Conservation (phyloP, 192 early-diverging fungal species). For the Lunasporangiospora selenospora region DNA sequence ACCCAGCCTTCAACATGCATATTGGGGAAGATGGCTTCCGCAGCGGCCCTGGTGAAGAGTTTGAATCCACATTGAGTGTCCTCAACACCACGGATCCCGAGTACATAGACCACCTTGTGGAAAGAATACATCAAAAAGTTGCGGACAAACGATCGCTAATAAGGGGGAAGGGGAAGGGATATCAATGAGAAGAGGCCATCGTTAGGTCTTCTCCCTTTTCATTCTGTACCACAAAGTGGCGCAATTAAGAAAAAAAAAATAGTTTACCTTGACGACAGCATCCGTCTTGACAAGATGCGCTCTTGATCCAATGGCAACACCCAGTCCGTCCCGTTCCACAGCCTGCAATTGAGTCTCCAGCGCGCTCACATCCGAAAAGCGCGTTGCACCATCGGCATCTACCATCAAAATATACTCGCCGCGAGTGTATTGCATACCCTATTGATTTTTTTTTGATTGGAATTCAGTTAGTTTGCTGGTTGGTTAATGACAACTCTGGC, state of each 20-base stretch:
- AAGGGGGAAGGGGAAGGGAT: not conserved
- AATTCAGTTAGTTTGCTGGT: no score
- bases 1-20: conserved; percentile 98
- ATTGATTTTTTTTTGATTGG: no score
- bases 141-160: conserved; percentile 87
- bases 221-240: no score
- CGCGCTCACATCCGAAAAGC: conserved; percentile 83
- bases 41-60: conserved; percentile 82
- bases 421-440: conserved; percentile 84
- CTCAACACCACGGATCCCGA: conserved; percentile 87
- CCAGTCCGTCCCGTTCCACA: conserved; percentile 56
- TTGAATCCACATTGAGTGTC: conserved; percentile 99
- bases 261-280: conserved; percentile 82
- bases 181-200: not conserved
- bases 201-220: not conserved
- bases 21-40: conserved; percentile 77
- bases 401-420: conserved; percentile 87
- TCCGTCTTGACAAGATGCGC: conserved; percentile 88
- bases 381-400: conserved; percentile 96
- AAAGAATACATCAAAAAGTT: conserved; percentile 96
- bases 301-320: conserved; percentile 87
- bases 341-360: conserved; percentile 57
- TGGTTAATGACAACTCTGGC: no score
- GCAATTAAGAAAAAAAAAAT: not conserved
- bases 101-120: conserved; percentile 85